phyloP scores from a whole-genome alignment of 1,139 yeast genomes.

The Yamadazyma diospyri region DNA sequence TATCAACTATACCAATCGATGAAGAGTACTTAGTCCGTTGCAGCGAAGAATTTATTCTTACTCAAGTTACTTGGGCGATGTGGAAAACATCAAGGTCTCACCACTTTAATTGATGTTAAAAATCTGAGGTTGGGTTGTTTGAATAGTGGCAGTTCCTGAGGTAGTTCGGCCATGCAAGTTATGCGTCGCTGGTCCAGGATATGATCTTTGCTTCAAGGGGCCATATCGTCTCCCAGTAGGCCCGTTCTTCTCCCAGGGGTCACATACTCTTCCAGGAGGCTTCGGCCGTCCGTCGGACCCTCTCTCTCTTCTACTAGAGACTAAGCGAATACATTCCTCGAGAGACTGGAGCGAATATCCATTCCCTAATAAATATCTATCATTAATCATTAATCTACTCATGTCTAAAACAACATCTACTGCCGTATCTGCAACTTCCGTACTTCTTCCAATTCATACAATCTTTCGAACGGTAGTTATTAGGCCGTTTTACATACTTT shows the following conservation, averaged over 20 bases:
- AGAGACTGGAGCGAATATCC: conserved; percentile 2
- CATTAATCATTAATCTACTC: conserved; percentile 25
- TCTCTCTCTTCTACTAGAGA: too few species aligned
- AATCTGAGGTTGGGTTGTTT: conserved; percentile 36
- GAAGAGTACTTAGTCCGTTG: conserved; percentile 51
- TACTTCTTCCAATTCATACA: conserved; percentile 84
- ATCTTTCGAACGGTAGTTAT: conserved; percentile 88
- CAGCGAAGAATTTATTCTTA: conserved; percentile 24
- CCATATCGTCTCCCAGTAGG: too few species aligned
- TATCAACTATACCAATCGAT: conserved; percentile 68
- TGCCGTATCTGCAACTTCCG: conserved; percentile 86
- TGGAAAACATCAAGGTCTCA: conserved; percentile 30
- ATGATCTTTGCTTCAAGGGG: too few species aligned
- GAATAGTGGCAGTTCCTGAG: too few species aligned
- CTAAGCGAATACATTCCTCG: too few species aligned
- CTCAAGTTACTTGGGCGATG: conserved; percentile 24
- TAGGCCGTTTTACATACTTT: conserved; percentile 68
- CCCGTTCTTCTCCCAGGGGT: too few species aligned
- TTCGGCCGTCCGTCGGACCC: too few species aligned
- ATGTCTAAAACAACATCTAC: conserved; percentile 89
- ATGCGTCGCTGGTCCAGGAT: too few species aligned
- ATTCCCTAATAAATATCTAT: conserved; percentile 8
- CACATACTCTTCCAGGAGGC: too few species aligned
- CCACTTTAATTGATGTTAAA: conserved; percentile 31
- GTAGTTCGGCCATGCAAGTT: too few species aligned